Evolutionary conservation across 805 yeast species (phyloP).

Genomic region (Brettanomyces anomalus): DNA sequence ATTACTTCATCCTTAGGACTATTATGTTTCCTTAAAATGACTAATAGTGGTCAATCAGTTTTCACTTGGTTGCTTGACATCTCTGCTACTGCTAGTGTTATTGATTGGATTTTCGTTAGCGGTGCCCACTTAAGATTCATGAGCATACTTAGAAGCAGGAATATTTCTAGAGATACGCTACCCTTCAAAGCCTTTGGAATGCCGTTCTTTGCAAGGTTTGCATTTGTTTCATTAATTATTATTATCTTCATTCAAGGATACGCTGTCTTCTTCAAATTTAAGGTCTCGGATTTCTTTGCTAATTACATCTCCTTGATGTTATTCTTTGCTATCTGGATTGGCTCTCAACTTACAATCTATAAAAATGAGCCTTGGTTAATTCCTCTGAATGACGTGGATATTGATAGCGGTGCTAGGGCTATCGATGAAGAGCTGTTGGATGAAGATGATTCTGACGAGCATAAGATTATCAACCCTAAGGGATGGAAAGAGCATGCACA

Average conservation of each 20-base stretch:
- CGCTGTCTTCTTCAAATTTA: conserved; percentile 46
- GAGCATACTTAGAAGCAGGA: conserved; percentile 49
- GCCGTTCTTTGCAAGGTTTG: conserved; percentile 62
- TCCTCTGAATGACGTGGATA: conserved; percentile 52
- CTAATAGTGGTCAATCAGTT: conserved; percentile 43
- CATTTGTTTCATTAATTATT: conserved; percentile 41
- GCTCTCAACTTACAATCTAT: conserved; percentile 38
- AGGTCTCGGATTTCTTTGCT: conserved; percentile 52
- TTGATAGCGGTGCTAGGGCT: conserved; percentile 12
- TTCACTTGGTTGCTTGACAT: conserved; percentile 67
- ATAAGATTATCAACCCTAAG: too few relatives aligned
- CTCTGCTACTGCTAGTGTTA: conserved; percentile 64
- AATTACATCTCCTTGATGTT: conserved; percentile 63
- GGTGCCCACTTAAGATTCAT: conserved; percentile 59
- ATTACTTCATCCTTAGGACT: conserved; percentile 52
- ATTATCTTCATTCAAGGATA: conserved; percentile 70
- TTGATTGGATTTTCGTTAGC: conserved; percentile 60
- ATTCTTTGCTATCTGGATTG: conserved; percentile 45
- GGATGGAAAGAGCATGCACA: too few relatives aligned
- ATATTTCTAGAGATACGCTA: conserved; percentile 55
- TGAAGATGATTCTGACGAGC: conserved; percentile 23
- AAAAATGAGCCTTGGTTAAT: conserved; percentile 39
- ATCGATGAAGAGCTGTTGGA: conserved; percentile 44
- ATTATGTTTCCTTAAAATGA: conserved; percentile 48
- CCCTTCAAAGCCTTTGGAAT: conserved; percentile 66